These are phyloP conservation scores for Chrysoporthe puriensis DNA, from an alignment of 2,329 filamentous ascomycete genomes.

Conservation along the genomic window DNA sequence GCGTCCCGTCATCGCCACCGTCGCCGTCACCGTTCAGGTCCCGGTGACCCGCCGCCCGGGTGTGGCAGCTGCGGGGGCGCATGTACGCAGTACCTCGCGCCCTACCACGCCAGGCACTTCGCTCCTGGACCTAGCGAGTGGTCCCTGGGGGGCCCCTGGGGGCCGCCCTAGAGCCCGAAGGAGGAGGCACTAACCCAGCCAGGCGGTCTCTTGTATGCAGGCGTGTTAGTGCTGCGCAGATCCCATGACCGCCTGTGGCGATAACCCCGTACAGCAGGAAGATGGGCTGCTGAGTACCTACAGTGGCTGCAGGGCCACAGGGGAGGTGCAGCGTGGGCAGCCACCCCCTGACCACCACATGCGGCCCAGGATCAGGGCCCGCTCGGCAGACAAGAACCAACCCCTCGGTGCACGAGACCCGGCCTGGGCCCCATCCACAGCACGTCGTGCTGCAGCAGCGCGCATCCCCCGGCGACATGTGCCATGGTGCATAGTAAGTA, in stretches of 20 bases:
- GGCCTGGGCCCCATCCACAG: not conserved
- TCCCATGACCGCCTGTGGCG: not conserved
- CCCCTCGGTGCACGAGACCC: not conserved
- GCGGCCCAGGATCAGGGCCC: conserved; percentile 1
- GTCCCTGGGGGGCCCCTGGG: too few relatives aligned
- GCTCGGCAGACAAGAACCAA: not conserved
- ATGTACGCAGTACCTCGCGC: not conserved
- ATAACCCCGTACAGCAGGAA: not conserved
- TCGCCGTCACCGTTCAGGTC: not conserved
- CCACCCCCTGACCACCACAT: conserved; percentile 10
- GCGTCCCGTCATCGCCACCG: not conserved
- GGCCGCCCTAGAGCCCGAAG: not conserved
- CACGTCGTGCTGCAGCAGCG: conserved; percentile 1
- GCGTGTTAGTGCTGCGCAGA: not conserved
- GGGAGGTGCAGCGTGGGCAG: too few relatives aligned
- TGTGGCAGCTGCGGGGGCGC: not conserved
- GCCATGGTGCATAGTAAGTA: too few relatives aligned
- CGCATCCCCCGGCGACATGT: not conserved
- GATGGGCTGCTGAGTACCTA: not conserved
- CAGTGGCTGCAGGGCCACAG: not conserved
- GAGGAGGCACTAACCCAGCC: conserved; percentile 1
- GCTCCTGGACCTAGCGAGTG: too few relatives aligned
- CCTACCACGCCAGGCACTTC: not conserved
- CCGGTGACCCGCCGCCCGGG: not conserved
- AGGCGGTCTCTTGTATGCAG: not conserved